phyloP scores from a whole-genome alignment of 2,329 filamentous ascomycete species.

The Penicillium sp. region DNA sequence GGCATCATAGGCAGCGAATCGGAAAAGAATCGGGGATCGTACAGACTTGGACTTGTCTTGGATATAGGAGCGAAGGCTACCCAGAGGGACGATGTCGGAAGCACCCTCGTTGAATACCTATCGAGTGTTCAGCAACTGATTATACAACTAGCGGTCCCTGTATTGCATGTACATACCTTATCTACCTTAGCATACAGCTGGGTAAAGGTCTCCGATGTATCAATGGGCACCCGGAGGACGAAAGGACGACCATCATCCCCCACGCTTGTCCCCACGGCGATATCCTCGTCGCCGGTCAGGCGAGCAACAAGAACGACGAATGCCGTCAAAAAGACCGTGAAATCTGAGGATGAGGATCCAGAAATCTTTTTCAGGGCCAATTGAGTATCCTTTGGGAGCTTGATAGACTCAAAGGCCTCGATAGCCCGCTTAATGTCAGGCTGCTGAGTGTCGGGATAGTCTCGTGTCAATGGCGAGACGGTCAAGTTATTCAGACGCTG shows the following conservation, averaged over 20 bases:
- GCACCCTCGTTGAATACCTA: conserved; percentile 40
- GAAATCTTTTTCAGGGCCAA: conserved; percentile 39
- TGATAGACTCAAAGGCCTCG: conserved; percentile 42
- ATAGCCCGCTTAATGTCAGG: conserved; percentile 38
- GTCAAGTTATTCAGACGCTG: conserved; percentile 40
- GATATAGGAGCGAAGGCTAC: conserved; percentile 38
- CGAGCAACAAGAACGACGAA: conserved; percentile 44
- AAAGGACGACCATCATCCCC: conserved; percentile 44
- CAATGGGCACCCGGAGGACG: conserved; percentile 42
- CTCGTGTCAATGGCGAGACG: conserved; percentile 42
- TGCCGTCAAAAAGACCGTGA: conserved; percentile 42
- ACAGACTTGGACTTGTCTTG: conserved; percentile 40
- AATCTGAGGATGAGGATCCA: conserved; percentile 30
- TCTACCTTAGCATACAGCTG: conserved; percentile 39
- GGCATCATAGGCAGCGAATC: conserved; percentile 46
- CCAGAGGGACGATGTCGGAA: conserved; percentile 41
- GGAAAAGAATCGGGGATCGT: conserved; percentile 41
- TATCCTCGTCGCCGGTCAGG: conserved; percentile 48
- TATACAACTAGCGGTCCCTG: background rate
- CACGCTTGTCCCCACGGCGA: conserved; percentile 44
- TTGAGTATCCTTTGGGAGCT: conserved; percentile 34
- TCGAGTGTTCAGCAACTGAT: conserved; percentile 5
- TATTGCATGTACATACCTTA: conserved; percentile 27
- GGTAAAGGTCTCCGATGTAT: conserved; percentile 38
- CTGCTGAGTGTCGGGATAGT: conserved; percentile 40